Evolutionary conservation across 148 eudicot species (phyloP).

Genomic region (Rhododendron kiyosumense): DNA sequence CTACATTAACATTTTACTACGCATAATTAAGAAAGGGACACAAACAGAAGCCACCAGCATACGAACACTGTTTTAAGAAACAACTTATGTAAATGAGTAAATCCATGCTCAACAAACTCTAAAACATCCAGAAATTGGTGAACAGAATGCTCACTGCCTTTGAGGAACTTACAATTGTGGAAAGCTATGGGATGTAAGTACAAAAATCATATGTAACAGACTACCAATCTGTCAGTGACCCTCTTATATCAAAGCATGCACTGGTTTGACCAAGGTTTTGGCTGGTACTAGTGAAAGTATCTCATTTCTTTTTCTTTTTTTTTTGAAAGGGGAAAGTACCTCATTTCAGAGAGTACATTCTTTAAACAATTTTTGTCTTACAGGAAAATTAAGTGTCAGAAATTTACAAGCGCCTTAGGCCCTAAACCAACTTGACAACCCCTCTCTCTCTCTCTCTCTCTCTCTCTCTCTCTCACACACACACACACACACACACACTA

Average conservation of each 20-base stretch:
- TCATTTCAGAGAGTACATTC: conserved; percentile 20
- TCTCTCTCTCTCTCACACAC: neutral
- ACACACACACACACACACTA: neutral
- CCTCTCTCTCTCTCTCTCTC: neutral
- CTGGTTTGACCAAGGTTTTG: neutral
- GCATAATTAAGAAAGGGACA: neutral
- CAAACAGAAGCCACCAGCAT: neutral
- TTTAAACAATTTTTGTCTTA: neutral
- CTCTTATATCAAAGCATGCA: neutral
- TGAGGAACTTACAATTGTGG: neutral
- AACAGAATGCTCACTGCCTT: neutral
- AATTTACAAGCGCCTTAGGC: neutral
- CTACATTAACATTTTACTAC: neutral
- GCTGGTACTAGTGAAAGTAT: conserved; percentile 42
- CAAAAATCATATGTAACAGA: neutral
- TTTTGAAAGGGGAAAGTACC: conserved; percentile 8
- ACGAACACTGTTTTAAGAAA: neutral
- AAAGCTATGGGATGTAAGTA: neutral
- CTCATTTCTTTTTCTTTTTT: conserved; percentile 20
- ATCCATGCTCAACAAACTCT: neutral
- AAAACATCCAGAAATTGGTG: neutral
- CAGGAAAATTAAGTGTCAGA: neutral
- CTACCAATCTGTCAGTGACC: neutral
- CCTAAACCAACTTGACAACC: neutral
- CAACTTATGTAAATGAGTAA: neutral